Evolutionary conservation across 1,139 yeast species (phyloP).

Genomic region (Maudiozyma humilis): DNA sequence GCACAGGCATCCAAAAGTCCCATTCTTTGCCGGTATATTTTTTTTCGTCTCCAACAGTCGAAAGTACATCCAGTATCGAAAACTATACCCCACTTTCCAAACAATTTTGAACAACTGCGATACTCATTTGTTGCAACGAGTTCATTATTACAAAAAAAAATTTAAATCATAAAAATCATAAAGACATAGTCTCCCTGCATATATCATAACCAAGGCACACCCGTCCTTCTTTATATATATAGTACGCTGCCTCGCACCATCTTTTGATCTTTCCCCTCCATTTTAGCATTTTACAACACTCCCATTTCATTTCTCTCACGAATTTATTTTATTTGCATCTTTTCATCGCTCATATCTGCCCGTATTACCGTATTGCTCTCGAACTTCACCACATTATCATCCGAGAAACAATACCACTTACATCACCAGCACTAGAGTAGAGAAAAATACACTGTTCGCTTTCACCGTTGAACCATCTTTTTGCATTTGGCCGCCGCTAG

Average conservation of each 20-base stretch:
- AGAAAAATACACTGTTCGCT: background rate
- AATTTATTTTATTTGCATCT: background rate
- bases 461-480: too few species aligned
- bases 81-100: too few species aligned
- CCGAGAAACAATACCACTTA: background rate
- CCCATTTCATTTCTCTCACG: background rate
- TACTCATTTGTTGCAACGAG: too few species aligned
- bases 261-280: background rate
- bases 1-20: background rate
- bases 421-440: background rate
- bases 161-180: too few species aligned
- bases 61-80: too few species aligned
- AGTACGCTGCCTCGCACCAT: background rate
- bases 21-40: background rate
- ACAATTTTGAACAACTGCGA: too few species aligned
- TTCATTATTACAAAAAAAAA: too few species aligned
- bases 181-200: background rate
- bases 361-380: too few species aligned
- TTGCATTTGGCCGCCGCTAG: too few species aligned
- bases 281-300: background rate
- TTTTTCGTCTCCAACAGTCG: background rate
- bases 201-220: background rate
- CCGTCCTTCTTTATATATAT: background rate
- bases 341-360: too few species aligned
- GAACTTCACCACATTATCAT: background rate